Evolutionary conservation across 2,329 filamentous ascomycete genomes (phyloP), one percentile per base, ranked within the genome.

Genomic region (Xenoacremonium recifei): DNA sequence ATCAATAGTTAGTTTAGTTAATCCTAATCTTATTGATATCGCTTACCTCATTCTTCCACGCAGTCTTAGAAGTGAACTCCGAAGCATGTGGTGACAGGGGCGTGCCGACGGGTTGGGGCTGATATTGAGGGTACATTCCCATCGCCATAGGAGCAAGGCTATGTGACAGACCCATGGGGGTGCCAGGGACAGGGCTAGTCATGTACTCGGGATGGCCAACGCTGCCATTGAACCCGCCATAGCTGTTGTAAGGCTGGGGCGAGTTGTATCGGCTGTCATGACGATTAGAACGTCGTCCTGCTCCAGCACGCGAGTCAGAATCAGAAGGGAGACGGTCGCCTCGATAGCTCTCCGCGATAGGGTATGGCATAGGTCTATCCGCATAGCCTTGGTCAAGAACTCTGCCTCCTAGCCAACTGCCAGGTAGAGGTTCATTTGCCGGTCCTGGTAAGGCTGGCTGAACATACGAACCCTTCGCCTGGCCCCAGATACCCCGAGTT

Each of bases 81-180:
- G 79, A 83, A 19, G 85, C 86, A 51, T 87, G 81, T 11, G 86
- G 84, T 15, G 86, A 89, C 31, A 90, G 71, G 6, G 82, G 74
- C 15, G 83, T 87, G 19, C 82, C 79, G 47, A 79, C 73, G 19
- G 79, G 70, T 49, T 78, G 78, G 53, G 75, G 73, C 48, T 75
- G 75, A 54, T 77, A 82, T 30, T 66, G 54, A 39, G 71, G 65
- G 49, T 67, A 79, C 64, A 69, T 65, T 12, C 65, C 52, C 58
- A 74, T 59, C 17, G 64, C 66, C 58, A 72, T 64, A 9, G 62
- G 57, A 19, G 60, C 54, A 29, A 65, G 62, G 27, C 62, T 61
- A 21, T 65, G 68, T 10, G 62, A 48, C 32, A 64, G 56, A 39
- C 54, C 60, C 38, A 64, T 55, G n/a, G 62, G 51, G 35, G 54